phyloP scores from a whole-genome alignment of 257 asterid species.

The Primulina tabacum region DNA sequence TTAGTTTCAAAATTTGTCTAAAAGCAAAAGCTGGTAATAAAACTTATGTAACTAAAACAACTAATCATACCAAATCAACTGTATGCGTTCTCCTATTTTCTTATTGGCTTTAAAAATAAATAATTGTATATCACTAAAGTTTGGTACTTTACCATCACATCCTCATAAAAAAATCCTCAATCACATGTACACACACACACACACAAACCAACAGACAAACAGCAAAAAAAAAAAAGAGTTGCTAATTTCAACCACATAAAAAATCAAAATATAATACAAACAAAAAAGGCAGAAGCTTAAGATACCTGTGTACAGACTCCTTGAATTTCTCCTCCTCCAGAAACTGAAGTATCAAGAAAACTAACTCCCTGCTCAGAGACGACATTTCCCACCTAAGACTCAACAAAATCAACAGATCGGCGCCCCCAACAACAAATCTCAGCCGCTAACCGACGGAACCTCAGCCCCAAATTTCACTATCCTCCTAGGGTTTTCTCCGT shows the following conservation, averaged over 20 bases:
- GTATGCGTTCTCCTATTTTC: not conserved
- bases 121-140: constrained; percentile 16
- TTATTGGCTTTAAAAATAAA: not conserved
- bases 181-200: constrained; percentile 7
- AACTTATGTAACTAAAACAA: constrained; percentile 6
- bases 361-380: constrained; percentile 93
- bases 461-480: constrained; percentile 8
- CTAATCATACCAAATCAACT: constrained; percentile 13
- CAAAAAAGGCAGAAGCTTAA: constrained; percentile 8
- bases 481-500: constrained; percentile 62
- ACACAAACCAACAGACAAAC: constrained; percentile 12
- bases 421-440: constrained; percentile 39
- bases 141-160: constrained; percentile 17
- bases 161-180: constrained; percentile 27
- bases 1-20: constrained; percentile 14
- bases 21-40: no score
- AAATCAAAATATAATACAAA: not conserved
- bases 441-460: constrained; percentile 36
- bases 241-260: constrained; percentile 3
- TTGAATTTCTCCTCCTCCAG: constrained; percentile 97
- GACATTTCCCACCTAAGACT: constrained; percentile 65
- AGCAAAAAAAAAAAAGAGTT: constrained; percentile 2
- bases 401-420: constrained; percentile 61
- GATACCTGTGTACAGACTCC: constrained; percentile 85
- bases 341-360: constrained; percentile 90